A percentile compares a stretch with the other conserved stretches of the same genome.
These are phyloP conservation scores for Bacterosira constricta DNA, from an alignment of 108 stramenopile species.

Conservation along the genomic window DNA sequence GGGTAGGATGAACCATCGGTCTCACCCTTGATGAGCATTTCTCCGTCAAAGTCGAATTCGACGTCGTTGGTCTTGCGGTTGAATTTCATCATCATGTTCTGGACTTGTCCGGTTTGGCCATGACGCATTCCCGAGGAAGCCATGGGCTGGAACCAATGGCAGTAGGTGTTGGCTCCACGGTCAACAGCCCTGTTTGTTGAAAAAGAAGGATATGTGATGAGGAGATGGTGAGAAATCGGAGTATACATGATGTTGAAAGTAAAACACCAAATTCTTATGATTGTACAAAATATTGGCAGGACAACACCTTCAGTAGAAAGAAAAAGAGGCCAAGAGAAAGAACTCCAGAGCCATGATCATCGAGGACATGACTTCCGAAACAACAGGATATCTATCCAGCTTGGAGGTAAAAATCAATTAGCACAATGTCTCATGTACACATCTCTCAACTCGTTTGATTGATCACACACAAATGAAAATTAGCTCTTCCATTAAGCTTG, in stretches of 20 bases:
- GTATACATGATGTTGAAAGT: no score
- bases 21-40: conserved; percentile 90
- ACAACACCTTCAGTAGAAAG: no score
- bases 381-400: no score
- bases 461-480: no score
- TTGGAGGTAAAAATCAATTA: no score
- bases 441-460: no score
- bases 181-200: conserved; percentile 78
- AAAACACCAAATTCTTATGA: background rate
- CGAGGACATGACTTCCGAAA: no score
- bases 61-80: conserved; percentile 72
- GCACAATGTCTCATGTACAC: no score
- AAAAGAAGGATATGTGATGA: background rate
- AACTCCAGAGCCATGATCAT: no score
- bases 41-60: conserved; percentile 92
- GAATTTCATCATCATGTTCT: conserved; percentile 95
- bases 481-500: no score
- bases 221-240: background rate
- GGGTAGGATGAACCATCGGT: conserved; percentile 96
- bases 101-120: conserved; percentile 92
- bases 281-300: no score
- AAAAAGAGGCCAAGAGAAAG: no score
- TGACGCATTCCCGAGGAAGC: conserved; percentile 90
- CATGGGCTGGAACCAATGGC: conserved; percentile 97
- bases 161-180: conserved; percentile 92